These are phyloP conservation scores for Hypoxylon subgilvum DNA, from an alignment of 495 filamentous ascomycete genomes.

Conservation along the genomic window DNA sequence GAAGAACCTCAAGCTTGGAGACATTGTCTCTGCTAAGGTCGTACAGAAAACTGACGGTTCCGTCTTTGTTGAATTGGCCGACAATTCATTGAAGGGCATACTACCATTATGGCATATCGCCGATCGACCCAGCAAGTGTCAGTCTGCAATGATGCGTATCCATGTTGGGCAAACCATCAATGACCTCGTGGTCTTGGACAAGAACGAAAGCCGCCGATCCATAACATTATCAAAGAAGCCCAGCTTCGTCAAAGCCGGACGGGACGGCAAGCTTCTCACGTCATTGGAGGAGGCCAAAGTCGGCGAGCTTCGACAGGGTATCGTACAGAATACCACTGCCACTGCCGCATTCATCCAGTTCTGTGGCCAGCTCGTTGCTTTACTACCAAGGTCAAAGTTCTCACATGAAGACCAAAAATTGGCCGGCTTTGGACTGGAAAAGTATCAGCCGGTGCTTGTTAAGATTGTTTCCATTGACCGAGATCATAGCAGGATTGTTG, in stretches of 20 bases:
- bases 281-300: slow-evolving; percentile 72
- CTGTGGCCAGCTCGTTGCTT: slow-evolving; percentile 73
- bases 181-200: slow-evolving; percentile 83
- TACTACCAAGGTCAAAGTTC: slow-evolving; percentile 78
- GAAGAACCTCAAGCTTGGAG: slow-evolving; percentile 70
- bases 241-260: slow-evolving; percentile 75
- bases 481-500: slow-evolving; percentile 48
- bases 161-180: slow-evolving; percentile 79
- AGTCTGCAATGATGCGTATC: slow-evolving; percentile 75
- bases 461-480: slow-evolving; percentile 73
- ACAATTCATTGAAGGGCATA: slow-evolving; percentile 72
- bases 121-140: slow-evolving; percentile 78
- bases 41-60: slow-evolving; percentile 84
- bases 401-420: slow-evolving; percentile 67
- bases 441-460: slow-evolving; percentile 71
- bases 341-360: slow-evolving; percentile 84
- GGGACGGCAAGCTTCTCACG: slow-evolving; percentile 66
- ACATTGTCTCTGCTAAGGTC: slow-evolving; percentile 75
- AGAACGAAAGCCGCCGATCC: slow-evolving; percentile 71
- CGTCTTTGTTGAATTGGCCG: slow-evolving; percentile 75
- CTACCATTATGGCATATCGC: slow-evolving; percentile 78
- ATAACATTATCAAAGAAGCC: slow-evolving; percentile 81
- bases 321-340: slow-evolving; percentile 79
- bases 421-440: slow-evolving; percentile 75
- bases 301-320: slow-evolving; percentile 74